Evolutionary conservation across 306 rosid genomes (phyloP).

Genomic region (Vigna hirtella): DNA sequence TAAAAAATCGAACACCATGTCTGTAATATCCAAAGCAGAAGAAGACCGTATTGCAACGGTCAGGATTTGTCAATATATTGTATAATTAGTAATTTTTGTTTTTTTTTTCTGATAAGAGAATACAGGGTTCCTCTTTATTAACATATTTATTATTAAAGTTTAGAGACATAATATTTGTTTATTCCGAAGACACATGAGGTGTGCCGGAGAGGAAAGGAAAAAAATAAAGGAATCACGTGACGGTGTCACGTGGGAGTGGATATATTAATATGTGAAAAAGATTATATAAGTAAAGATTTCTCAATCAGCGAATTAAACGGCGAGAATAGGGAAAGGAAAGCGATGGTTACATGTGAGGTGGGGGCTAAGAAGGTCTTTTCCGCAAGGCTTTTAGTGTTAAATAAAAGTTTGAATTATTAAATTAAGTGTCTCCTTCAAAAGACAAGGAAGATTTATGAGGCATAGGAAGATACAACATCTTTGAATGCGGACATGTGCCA

Average conservation of each 20-base stretch:
- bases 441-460: neutral
- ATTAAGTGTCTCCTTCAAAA: neutral
- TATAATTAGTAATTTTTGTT: neutral
- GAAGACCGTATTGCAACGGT: slow-evolving; percentile 29
- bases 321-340: slow-evolving; percentile 56
- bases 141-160: neutral
- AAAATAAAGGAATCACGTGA: slow-evolving; percentile 52
- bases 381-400: neutral
- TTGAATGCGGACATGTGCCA: slow-evolving; percentile 53
- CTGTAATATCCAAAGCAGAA: slow-evolving; percentile 18
- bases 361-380: slow-evolving; percentile 17
- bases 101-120: neutral
- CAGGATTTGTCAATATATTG: slow-evolving; percentile 28
- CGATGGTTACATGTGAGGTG: slow-evolving; percentile 58
- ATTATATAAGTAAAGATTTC: slow-evolving; percentile 1
- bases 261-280: neutral
- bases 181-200: slow-evolving; percentile 38
- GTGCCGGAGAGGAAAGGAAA: slow-evolving; percentile 48
- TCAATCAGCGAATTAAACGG: slow-evolving; percentile 55
- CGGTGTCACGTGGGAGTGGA: slow-evolving; percentile 36
- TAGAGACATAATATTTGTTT: slow-evolving; percentile 8
- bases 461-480: neutral
- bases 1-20: neutral
- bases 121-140: neutral
- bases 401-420: slow-evolving; percentile 20